phyloP scores from a whole-genome alignment of 2,329 filamentous ascomycete genomes.

The Elsinoe arachidis region DNA sequence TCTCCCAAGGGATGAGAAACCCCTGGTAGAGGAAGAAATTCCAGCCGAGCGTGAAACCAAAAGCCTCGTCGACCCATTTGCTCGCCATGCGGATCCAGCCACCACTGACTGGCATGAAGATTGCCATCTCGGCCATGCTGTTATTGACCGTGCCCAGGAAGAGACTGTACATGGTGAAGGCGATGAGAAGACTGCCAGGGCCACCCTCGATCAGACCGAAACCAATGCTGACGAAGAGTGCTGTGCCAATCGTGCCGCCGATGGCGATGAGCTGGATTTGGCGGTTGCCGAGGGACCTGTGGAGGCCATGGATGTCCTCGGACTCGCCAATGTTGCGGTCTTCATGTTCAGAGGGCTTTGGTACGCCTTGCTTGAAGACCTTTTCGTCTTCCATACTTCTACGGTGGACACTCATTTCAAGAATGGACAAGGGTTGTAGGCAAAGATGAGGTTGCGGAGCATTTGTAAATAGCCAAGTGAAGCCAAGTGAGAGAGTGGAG shows the following conservation, averaged over 20 bases:
- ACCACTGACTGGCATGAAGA: constrained; percentile 54
- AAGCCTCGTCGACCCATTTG: constrained; percentile 57
- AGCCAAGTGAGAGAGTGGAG: too few relatives aligned
- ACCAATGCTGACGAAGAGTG: constrained; percentile 42
- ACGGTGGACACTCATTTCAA: too few relatives aligned
- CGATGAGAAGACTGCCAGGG: constrained; percentile 48
- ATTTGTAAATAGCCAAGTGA: too few relatives aligned
- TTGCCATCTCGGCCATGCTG: constrained; percentile 56
- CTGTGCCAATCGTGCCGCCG: constrained; percentile 25
- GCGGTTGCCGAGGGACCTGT: constrained; percentile 22
- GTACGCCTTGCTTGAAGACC: too few relatives aligned
- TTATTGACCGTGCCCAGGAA: constrained; percentile 57
- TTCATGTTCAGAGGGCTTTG: too few relatives aligned
- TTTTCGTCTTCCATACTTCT: too few relatives aligned
- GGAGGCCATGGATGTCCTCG: too few relatives aligned
- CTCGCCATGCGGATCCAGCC: constrained; percentile 57
- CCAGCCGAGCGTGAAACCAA: constrained; percentile 49
- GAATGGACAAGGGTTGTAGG: too few relatives aligned
- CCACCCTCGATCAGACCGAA: constrained; percentile 44
- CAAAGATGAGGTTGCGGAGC: too few relatives aligned
- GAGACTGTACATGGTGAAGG: constrained; percentile 48
- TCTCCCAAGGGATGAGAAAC: constrained; percentile 44
- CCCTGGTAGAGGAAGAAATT: constrained; percentile 47
- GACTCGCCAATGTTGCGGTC: too few relatives aligned
- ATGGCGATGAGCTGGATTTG: constrained; percentile 31